phyloP scores from a whole-genome alignment of 805 yeast species.

The Yarrowia deformans region DNA sequence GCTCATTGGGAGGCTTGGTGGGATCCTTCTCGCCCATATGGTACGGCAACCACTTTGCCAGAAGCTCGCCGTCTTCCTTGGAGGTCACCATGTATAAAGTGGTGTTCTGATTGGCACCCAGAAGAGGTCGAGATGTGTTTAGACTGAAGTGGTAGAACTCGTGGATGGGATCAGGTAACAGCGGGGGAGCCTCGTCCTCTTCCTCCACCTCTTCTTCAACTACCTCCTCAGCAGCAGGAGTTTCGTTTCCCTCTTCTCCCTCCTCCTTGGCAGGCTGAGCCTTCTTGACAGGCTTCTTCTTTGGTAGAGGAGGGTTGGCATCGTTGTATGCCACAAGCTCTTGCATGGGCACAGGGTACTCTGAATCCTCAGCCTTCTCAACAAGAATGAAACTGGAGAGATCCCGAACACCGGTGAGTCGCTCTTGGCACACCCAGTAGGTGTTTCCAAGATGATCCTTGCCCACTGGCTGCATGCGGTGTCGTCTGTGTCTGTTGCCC shows the following conservation, averaged over 20 bases:
- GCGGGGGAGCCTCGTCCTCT: conserved; percentile 6
- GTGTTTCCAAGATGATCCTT: conserved; percentile 34
- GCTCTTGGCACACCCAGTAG: conserved; percentile 37
- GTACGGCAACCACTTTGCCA: conserved; percentile 36
- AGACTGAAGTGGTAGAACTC: conserved; percentile 31
- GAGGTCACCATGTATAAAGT: conserved; percentile 16
- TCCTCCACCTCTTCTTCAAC: conserved; percentile 2
- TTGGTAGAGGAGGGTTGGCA: conserved; percentile 26
- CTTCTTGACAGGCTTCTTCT: conserved; percentile 26
- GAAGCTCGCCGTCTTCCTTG: conserved; percentile 36
- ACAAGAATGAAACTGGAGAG: conserved; percentile 22
- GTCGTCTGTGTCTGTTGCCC: conserved; percentile 31
- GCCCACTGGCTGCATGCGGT: conserved; percentile 32
- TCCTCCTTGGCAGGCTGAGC: conserved; percentile 2
- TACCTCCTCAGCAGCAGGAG: conserved; percentile 7
- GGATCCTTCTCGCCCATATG: conserved; percentile 39
- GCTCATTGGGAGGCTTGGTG: conserved; percentile 38
- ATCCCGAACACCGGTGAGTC: conserved; percentile 30
- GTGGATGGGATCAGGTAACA: conserved; percentile 16
- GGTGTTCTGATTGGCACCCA: conserved; percentile 26
- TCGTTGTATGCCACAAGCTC: conserved; percentile 30
- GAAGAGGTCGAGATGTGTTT: conserved; percentile 29
- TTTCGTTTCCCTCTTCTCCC: not conserved
- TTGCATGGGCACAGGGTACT: conserved; percentile 27
- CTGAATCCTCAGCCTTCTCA: conserved; percentile 16